Evolutionary conservation across 2,329 filamentous ascomycete genomes (phyloP).

Genomic region (Seiridium unicorne): DNA sequence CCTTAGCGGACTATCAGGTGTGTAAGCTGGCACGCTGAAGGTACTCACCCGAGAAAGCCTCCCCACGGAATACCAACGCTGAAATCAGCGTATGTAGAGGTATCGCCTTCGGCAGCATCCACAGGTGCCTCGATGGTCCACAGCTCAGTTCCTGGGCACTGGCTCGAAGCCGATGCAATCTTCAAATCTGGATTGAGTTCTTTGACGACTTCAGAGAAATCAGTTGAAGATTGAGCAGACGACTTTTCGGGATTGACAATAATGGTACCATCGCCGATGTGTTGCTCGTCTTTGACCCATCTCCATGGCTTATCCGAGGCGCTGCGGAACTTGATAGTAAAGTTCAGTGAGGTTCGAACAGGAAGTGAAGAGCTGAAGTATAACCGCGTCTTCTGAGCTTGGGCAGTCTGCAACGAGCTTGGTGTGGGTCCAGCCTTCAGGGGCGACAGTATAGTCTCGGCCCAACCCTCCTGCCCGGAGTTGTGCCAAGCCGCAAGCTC

Average conservation of each 20-base stretch:
- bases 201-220: conserved; percentile 55
- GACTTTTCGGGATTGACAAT: conserved; percentile 43
- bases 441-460: conserved; percentile 45
- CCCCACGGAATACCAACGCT: conserved; percentile 64
- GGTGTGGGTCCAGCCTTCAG: conserved; percentile 32
- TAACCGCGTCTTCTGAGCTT: conserved; percentile 33
- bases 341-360: conserved; percentile 51
- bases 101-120: conserved; percentile 52
- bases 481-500: conserved; percentile 74
- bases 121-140: conserved; percentile 66
- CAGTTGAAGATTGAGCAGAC: conserved; percentile 25
- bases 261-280: conserved; percentile 61
- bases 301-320: conserved; percentile 56
- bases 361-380: conserved; percentile 55
- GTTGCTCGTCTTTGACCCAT: conserved; percentile 67
- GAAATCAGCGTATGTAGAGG: conserved; percentile 56
- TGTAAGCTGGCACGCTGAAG: too few species aligned
- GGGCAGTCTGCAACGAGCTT: conserved; percentile 47
- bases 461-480: conserved; percentile 52
- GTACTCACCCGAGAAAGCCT: conserved; percentile 47
- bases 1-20: too few species aligned
- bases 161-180: conserved; percentile 55
- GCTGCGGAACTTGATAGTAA: conserved; percentile 70
- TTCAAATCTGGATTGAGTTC: conserved; percentile 55
- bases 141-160: conserved; percentile 66